Evolutionary conservation across 2,329 filamentous ascomycete species (phyloP), one percentile per base, ranked within the genome.

Genomic region (Fusarium setosum): DNA sequence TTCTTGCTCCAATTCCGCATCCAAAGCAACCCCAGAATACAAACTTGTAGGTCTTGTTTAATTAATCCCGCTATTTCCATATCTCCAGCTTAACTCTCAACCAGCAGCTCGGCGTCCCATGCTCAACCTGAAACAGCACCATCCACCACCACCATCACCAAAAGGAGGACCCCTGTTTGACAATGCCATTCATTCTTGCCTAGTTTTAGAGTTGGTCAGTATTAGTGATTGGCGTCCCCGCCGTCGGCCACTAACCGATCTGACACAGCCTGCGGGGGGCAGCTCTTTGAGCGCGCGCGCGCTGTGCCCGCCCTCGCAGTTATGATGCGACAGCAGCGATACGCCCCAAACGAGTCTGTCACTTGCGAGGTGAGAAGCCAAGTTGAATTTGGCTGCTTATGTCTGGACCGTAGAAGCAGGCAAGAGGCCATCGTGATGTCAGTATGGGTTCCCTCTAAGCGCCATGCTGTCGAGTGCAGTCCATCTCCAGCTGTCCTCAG

Each of bases 121-220:
- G 59, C 24, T 31, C 65, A 72, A 70, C 70, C 68, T 72, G 70
- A 73, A 72, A 72, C 70, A 31, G 18, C 50, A 34, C 59, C 61
- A 24, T 48, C 42, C 64, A 56, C 68, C 61, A 71, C 56, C 42
- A 47, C 37, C 60, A 68, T 58, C 58, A 59, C n/a, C n/a, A n/a
- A n/a, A n/a, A 45, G 54, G 41, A 42, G 26, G 47, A 26, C 23
- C 40, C 32, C 29, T 47, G 48, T n/a, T 26, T 42, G 35, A 29
- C 26, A 34, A 29, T 40, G 40, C 23, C n/a, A 44, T 40, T 26
- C n/a, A 32, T 37, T 41, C 49, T 23, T 21, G 13, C 26, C 15
- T 26, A 29, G 34, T 40, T 18, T 41, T 24, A 13, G n/a, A 18
- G 21, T 42, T 42, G 17, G 40, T 15, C 40, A 42, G 38, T 13